A percentile compares a stretch with the other conserved stretches of the same genome.
Evolutionary conservation across 2,329 filamentous ascomycete genomes (phyloP).

Genomic region (Fusarium sp.): DNA sequence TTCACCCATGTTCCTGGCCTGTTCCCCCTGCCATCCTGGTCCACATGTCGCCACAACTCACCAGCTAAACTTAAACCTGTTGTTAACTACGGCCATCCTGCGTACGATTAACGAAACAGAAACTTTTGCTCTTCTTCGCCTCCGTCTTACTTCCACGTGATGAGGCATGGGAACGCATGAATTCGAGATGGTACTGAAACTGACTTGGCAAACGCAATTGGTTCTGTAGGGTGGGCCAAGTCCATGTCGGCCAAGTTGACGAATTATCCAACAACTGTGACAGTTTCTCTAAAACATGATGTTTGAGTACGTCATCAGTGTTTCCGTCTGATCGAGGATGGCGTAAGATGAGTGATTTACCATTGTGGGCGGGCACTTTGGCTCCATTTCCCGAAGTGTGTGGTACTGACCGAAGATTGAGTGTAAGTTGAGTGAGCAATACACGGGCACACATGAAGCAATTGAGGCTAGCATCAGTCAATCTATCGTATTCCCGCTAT

Average conservation of each 20-base stretch:
- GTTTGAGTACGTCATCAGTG: not conserved
- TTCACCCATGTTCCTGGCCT: constrained; percentile 21
- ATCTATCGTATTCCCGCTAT: not conserved
- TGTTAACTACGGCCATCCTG: not conserved
- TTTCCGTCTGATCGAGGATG: not conserved
- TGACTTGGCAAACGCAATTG: not conserved
- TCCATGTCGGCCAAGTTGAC: not conserved
- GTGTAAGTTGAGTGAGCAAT: not conserved
- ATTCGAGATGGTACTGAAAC: not conserved
- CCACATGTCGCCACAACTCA: constrained; percentile 16
- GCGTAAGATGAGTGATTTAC: not conserved
- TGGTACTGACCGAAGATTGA: no score
- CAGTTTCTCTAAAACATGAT: not conserved
- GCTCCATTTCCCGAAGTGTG: not conserved
- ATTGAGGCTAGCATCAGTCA: not conserved
- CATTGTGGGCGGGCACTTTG: not conserved
- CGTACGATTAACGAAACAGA: constrained; percentile 31
- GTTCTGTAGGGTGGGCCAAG: not conserved
- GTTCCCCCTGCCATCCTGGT: not conserved
- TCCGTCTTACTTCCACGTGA: not conserved
- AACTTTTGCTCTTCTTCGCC: constrained; percentile 1
- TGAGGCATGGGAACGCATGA: not conserved
- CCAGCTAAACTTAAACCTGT: constrained; percentile 7
- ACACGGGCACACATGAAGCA: not conserved
- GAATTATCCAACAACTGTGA: not conserved